Percentiles rank a stretch among this genome's conserved stretches.
Conservation (phyloP, 352 stramenopile species). For the Globisporangium cederbergense region DNA sequence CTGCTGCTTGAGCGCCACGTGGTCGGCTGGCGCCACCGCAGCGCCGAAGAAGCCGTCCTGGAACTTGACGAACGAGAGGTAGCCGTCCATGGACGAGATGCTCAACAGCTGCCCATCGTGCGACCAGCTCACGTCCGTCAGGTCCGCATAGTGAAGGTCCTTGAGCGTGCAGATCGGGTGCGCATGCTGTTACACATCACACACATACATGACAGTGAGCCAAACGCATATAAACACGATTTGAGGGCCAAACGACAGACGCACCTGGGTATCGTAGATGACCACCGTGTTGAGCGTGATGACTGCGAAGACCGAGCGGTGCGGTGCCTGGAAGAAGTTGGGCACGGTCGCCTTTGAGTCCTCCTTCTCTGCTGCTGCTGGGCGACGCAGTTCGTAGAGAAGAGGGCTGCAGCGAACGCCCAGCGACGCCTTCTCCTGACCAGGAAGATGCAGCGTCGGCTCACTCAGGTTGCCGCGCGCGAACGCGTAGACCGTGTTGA, state of each 20-base stretch:
- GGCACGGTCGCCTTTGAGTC: neutral
- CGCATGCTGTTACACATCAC: conserved; percentile 33
- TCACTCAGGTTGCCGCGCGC: conserved; percentile 88
- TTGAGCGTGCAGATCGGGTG: conserved; percentile 88
- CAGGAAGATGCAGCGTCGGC: conserved; percentile 90
- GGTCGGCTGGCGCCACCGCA: conserved; percentile 30
- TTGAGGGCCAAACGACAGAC: neutral
- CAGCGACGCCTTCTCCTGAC: conserved; percentile 91
- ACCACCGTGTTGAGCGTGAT: conserved; percentile 91
- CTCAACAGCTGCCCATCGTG: conserved; percentile 88
- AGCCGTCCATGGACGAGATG: conserved; percentile 94
- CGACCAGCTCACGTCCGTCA: conserved; percentile 94
- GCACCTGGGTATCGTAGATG: conserved; percentile 94
- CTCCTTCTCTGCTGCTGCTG: neutral
- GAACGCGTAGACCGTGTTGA: conserved; percentile 94
- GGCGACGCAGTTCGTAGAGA: conserved; percentile 81
- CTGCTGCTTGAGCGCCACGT: conserved; percentile 39
- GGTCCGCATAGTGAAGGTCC: conserved; percentile 92
- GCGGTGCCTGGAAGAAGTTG: conserved; percentile 81
- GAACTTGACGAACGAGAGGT: conserved; percentile 94
- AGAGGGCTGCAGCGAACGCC: conserved; percentile 92
- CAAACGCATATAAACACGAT: neutral
- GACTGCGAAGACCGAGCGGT: conserved; percentile 91
- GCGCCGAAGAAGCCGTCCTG: conserved; percentile 80
- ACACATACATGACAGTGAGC: conserved; percentile 14